phyloP scores from a whole-genome alignment of 306 rosid genomes.

The Lablab purpureus region DNA sequence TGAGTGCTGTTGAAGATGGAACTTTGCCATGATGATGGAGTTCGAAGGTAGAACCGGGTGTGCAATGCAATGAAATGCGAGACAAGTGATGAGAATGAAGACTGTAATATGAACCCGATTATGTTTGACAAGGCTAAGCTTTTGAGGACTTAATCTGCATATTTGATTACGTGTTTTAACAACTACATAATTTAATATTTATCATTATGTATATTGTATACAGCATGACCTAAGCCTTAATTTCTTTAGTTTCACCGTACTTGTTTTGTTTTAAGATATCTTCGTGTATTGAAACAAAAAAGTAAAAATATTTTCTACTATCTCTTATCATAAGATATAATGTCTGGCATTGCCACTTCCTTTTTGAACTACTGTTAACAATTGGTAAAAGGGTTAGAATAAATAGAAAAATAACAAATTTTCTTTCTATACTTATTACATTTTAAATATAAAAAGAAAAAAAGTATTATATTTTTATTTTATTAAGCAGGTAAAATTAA shows the following conservation, averaged over 20 bases:
- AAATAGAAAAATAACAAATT: too few relatives aligned
- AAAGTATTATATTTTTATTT: too few relatives aligned
- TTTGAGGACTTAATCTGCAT: conserved; percentile 30
- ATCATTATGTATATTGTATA: too few relatives aligned
- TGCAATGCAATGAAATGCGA: conserved; percentile 53
- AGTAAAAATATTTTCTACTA: too few relatives aligned
- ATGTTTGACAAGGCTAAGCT: conserved; percentile 33
- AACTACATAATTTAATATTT: too few relatives aligned
- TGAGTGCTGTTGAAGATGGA: conserved; percentile 27
- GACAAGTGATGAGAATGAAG: conserved; percentile 50
- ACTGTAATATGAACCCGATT: conserved; percentile 30
- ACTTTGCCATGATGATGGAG: conserved; percentile 41
- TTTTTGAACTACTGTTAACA: neutral
- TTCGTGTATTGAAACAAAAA: too few relatives aligned
- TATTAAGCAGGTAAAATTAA: neutral
- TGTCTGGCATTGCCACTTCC: neutral
- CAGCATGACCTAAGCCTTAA: too few relatives aligned
- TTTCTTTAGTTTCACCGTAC: too few relatives aligned
- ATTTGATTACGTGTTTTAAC: conserved; percentile 6
- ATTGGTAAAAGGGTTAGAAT: too few relatives aligned
- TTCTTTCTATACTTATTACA: neutral
- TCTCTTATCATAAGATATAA: neutral
- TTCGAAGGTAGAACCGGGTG: conserved; percentile 47
- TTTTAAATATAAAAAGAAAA: neutral
- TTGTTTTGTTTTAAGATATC: too few relatives aligned